These are phyloP conservation scores for Corchorus capsularis DNA, from an alignment of 345 rosid genomes.

Conservation along the genomic window DNA sequence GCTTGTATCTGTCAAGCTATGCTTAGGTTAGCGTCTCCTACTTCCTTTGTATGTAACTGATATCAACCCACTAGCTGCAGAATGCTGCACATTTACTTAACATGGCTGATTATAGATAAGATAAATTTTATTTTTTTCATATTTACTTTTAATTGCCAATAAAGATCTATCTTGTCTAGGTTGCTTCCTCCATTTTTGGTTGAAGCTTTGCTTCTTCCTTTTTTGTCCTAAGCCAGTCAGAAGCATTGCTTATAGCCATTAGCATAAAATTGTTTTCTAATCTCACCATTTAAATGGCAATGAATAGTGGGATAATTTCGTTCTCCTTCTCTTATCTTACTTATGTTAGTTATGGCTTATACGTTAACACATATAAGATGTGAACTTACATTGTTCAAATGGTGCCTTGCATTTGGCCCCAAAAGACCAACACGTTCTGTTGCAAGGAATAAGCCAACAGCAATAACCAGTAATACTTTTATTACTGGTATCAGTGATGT, in stretches of 20 bases:
- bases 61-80: not conserved
- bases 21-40: too few species aligned
- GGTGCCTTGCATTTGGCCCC: constrained; percentile 21
- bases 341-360: too few species aligned
- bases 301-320: not conserved
- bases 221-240: not conserved
- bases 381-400: constrained; percentile 15
- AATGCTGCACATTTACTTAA: too few species aligned
- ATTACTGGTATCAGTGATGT: constrained; percentile 39
- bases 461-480: constrained; percentile 38
- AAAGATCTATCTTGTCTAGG: not conserved
- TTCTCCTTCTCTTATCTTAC: too few species aligned
- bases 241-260: not conserved
- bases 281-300: not conserved
- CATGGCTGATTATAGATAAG: not conserved
- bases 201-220: not conserved
- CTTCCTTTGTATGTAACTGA: too few species aligned
- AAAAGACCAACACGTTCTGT: constrained; percentile 28
- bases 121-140: not conserved
- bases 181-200: not conserved
- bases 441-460: constrained; percentile 34
- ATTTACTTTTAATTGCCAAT: not conserved
- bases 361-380: not conserved
- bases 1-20: not conserved
- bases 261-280: not conserved